These are phyloP conservation scores for Leptodontidium sp. DNA, from an alignment of 2,329 filamentous ascomycete species.

Conservation along the genomic window DNA sequence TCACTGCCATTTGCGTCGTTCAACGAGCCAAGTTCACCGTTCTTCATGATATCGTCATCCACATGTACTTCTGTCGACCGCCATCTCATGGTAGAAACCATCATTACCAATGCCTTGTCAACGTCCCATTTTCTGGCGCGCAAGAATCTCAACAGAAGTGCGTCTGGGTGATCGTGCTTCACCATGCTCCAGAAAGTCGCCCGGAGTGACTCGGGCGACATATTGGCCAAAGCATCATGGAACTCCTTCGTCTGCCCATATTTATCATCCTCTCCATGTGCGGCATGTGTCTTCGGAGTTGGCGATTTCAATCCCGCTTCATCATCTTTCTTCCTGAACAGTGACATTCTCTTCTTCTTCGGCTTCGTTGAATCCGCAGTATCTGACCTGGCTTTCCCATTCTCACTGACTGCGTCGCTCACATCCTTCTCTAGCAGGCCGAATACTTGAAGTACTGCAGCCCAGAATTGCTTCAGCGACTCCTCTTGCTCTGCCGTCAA, in stretches of 20 bases:
- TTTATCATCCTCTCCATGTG: constrained; percentile 76
- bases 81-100: constrained; percentile 95
- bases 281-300: constrained; percentile 39
- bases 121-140: constrained; percentile 96
- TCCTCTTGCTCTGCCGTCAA: constrained; percentile 89
- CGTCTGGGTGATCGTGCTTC: constrained; percentile 94
- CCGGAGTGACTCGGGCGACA: constrained; percentile 80
- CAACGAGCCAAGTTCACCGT: constrained; percentile 75
- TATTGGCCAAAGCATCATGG: constrained; percentile 78
- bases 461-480: constrained; percentile 90
- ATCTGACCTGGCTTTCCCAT: constrained; percentile 38
- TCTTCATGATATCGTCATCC: constrained; percentile 84
- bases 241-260: constrained; percentile 90
- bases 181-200: constrained; percentile 90
- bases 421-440: constrained; percentile 60
- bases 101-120: constrained; percentile 90
- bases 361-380: constrained; percentile 58
- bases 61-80: constrained; percentile 83
- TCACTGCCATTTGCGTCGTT: constrained; percentile 65
- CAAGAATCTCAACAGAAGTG: constrained; percentile 81
- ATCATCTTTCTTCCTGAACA: constrained; percentile 71
- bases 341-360: constrained; percentile 76
- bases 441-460: constrained; percentile 76
- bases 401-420: constrained; percentile 40
- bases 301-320: constrained; percentile 53